Base-by-base conservation (phyloP, 495 filamentous ascomycete genomes). In the Xanthoparmelia taractica region DNA sequence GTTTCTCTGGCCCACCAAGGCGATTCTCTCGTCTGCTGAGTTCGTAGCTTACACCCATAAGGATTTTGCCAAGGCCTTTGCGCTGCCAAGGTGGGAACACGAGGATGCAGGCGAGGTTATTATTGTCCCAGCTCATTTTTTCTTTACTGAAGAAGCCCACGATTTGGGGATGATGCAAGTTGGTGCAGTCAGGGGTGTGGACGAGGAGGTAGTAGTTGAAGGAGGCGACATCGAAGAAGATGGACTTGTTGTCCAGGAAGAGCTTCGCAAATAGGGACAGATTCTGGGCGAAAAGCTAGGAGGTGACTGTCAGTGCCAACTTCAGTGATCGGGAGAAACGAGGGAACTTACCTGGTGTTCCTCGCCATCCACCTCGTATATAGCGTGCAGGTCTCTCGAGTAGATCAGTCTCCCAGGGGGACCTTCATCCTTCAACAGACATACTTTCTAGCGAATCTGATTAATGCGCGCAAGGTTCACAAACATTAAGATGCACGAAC, bases 101-200 rank as follows among this genome's bases (percentile, higher is more conserved):
- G 31, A 97, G 79, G 64, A 99, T 99, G 71, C 94, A 99, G 5
- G 94, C 94, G 0, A 99, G 83, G 66, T 97, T 99, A 73, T 97
- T 97, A 68, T 94, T 90, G 70, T 99, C 94, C 94, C 94, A 99
- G 6, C 90, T 94, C 75, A 96, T 87, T 70, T 97, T 97, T 76
- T 99, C 94, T 71, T 97, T 97, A 29, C 88, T 93, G 80, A 96
- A 99, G 82, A 96, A 99, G 58, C 95, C 94, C 11, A 96, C 83
- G 37, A 97, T 87, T 57, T 85, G 84, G 38, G 60, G 25, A 23
- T 47, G 58, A 37, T 73, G 70, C 38, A 73, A 73, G 2, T 70
- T 64, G 37, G 73, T 70, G 65, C 74, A 69, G 2, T 75, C 58
- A 10, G 76, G 64, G 70, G 82, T 86, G 63, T 86, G 78, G 55